Conservation (phyloP, 2,329 filamentous ascomycete genomes). For the Shiraia bambusicola region DNA sequence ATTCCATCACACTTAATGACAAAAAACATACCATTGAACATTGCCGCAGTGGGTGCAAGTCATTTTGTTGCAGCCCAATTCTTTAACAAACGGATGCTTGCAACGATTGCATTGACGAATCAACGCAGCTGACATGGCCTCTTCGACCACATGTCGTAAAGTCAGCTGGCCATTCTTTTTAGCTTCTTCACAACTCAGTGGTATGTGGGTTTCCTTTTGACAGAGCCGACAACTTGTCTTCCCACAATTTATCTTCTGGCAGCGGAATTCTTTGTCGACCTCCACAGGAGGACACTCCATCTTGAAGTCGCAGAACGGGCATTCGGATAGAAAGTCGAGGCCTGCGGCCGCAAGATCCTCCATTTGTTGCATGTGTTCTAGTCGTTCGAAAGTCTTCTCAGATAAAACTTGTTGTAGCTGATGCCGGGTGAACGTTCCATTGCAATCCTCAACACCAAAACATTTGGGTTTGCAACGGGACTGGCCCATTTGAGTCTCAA, state of each 20-base stretch:
- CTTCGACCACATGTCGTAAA: constrained; percentile 70
- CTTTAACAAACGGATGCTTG: constrained; percentile 76
- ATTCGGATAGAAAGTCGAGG: constrained; percentile 71
- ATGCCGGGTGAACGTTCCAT: constrained; percentile 58
- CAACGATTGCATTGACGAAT: constrained; percentile 75
- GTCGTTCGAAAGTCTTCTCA: constrained; percentile 58
- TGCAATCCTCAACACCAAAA: constrained; percentile 63
- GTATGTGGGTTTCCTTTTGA: constrained; percentile 67
- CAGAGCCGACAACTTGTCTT: constrained; percentile 60
- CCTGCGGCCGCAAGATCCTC: constrained; percentile 67
- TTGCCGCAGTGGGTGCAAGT: constrained; percentile 62
- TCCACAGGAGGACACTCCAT: constrained; percentile 70
- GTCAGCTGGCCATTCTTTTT: constrained; percentile 62
- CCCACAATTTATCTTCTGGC: constrained; percentile 65
- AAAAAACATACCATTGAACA: constrained; percentile 54
- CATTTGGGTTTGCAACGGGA: constrained; percentile 69
- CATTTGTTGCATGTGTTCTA: constrained; percentile 72
- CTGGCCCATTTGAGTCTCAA: constrained; percentile 68
- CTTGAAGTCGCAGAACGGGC: constrained; percentile 81
- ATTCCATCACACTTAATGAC: background rate
- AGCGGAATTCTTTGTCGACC: constrained; percentile 71
- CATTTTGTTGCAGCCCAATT: constrained; percentile 82
- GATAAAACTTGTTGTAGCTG: constrained; percentile 62
- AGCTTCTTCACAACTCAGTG: constrained; percentile 67
- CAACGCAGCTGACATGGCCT: constrained; percentile 79